Conservation (phyloP, 2,329 filamentous ascomycete species). For the Dactylellina leptospora region DNA sequence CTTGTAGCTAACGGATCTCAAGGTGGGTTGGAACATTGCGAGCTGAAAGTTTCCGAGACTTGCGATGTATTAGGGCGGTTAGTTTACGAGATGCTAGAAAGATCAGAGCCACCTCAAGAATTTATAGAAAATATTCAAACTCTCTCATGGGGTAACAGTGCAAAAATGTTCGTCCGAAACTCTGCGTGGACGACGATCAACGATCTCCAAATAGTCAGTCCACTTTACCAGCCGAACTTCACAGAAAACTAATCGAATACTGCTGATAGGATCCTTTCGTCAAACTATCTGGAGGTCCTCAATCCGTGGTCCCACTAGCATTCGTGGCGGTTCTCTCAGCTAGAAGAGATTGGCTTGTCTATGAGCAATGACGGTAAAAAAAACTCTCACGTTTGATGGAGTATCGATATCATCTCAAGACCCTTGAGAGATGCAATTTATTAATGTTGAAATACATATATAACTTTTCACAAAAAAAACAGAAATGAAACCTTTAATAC, state of each 20-base stretch:
- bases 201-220: not conserved
- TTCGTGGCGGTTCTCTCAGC: not conserved
- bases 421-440: too few species aligned
- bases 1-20: not conserved
- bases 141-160: not conserved
- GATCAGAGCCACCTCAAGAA: not conserved
- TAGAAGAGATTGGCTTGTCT: not conserved
- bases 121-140: not conserved
- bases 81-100: conserved; percentile 9
- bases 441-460: too few species aligned
- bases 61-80: not conserved
- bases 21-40: conserved; percentile 1
- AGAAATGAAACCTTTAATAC: too few species aligned
- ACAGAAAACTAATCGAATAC: not conserved
- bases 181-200: not conserved
- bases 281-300: not conserved
- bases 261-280: not conserved
- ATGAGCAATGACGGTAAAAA: not conserved
- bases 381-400: too few species aligned
- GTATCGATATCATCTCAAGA: too few species aligned
- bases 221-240: not conserved
- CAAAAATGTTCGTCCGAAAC: conserved; percentile 4
- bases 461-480: too few species aligned
- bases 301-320: not conserved
- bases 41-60: not conserved